These are phyloP conservation scores for Striga asiatica DNA, from an alignment of 257 asterid species.

Conservation along the genomic window DNA sequence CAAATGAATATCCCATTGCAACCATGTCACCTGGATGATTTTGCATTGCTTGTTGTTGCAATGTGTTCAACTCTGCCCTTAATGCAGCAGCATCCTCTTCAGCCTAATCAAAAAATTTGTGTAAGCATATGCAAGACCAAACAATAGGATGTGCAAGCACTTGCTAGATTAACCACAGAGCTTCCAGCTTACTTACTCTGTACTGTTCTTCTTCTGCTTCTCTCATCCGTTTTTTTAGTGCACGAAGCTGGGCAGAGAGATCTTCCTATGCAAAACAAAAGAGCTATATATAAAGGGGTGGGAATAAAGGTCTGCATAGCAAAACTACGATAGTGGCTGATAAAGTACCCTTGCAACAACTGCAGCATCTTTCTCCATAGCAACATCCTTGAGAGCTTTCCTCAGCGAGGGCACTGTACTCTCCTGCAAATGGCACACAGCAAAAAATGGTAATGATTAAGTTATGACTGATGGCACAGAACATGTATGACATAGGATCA, in stretches of 20 bases:
- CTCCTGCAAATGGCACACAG: slow-evolving; percentile 48
- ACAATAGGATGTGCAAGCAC: background rate
- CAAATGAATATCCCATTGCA: slow-evolving; percentile 40
- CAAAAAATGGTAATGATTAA: slow-evolving; percentile 2
- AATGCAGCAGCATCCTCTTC: slow-evolving; percentile 96
- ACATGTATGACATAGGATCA: background rate
- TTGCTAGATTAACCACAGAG: background rate
- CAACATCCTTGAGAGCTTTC: slow-evolving; percentile 91
- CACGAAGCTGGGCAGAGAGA: slow-evolving; percentile 88
- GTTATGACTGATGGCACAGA: background rate
- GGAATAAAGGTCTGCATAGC: background rate
- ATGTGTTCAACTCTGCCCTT: slow-evolving; percentile 71
- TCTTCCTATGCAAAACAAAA: slow-evolving; percentile 63
- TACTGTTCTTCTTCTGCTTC: slow-evolving; percentile 99
- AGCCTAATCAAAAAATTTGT: slow-evolving; percentile 43
- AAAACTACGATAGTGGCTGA: slow-evolving; percentile 10
- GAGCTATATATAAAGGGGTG: slow-evolving; percentile 14
- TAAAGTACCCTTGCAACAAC: slow-evolving; percentile 81
- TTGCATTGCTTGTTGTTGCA: slow-evolving; percentile 80
- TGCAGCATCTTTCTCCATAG: slow-evolving; percentile 99
- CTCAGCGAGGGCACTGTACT: slow-evolving; percentile 75
- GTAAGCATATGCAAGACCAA: slow-evolving; percentile 9
- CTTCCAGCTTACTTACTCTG: slow-evolving; percentile 39
- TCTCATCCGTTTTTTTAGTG: slow-evolving; percentile 65
- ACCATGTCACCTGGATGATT: slow-evolving; percentile 30